phyloP scores from a whole-genome alignment of 768 basidiomycete species.

The Pisolithus albus region DNA sequence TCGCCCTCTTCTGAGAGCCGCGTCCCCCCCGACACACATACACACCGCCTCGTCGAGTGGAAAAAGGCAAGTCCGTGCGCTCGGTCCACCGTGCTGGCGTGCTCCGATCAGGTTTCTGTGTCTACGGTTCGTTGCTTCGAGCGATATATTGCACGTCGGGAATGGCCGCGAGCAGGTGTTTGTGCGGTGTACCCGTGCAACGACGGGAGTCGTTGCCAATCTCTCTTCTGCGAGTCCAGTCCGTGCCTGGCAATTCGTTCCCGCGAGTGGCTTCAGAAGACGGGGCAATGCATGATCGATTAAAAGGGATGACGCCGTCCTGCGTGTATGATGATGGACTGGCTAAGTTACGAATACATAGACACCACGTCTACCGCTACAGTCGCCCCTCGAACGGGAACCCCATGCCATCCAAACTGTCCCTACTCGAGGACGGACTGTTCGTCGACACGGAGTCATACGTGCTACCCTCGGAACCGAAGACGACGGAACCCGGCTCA shows the following conservation, averaged over 20 bases:
- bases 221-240: not conserved
- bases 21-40: not conserved
- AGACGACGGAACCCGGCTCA: constrained; percentile 7
- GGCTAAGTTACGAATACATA: too few relatives aligned
- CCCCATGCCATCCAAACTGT: too few relatives aligned
- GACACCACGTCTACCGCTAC: too few relatives aligned
- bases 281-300: not conserved
- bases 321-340: not conserved
- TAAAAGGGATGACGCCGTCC: not conserved
- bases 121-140: constrained; percentile 10
- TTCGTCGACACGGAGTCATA: not conserved
- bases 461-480: not conserved
- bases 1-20: not conserved
- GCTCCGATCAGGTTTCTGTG: constrained; percentile 8
- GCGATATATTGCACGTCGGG: constrained; percentile 20
- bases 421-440: too few relatives aligned
- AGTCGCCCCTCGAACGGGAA: too few relatives aligned
- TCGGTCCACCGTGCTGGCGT: constrained; percentile 12
- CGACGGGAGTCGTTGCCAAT: not conserved
- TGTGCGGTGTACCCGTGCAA: not conserved
- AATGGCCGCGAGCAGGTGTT: constrained; percentile 2
- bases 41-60: not conserved
- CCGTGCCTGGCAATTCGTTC: not conserved
- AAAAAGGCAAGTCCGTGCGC: not conserved
- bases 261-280: not conserved